phyloP scores from a whole-genome alignment of 1,284 basidiomycete genomes.

The Sparassis latifolia region DNA sequence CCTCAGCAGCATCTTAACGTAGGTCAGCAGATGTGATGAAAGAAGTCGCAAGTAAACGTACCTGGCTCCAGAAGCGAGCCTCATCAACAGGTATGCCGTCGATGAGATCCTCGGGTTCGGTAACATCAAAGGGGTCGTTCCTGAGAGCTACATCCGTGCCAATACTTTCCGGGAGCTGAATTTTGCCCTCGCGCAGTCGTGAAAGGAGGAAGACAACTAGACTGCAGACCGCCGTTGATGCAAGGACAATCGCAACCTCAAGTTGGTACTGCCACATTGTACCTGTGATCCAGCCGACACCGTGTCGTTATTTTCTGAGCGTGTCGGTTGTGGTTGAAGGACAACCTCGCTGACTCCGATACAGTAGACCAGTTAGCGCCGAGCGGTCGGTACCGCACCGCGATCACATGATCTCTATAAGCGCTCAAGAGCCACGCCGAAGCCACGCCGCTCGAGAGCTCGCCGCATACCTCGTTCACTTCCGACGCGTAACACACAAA shows the following conservation, averaged over 20 bases:
- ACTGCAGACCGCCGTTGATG: slow-evolving; percentile 40
- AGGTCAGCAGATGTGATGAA: slow-evolving; percentile 3
- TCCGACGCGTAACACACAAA: too few species aligned
- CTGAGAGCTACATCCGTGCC: slow-evolving; percentile 29
- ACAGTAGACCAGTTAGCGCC: too few species aligned
- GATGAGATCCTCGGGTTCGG: slow-evolving; percentile 58
- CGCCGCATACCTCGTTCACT: too few species aligned
- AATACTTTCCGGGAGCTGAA: slow-evolving; percentile 45
- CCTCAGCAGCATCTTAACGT: slow-evolving; percentile 43
- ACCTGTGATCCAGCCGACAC: too few species aligned
- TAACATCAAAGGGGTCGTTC: slow-evolving; percentile 74
- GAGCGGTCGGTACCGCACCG: too few species aligned
- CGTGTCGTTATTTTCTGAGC: too few species aligned
- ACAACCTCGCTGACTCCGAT: too few species aligned
- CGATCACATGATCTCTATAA: too few species aligned
- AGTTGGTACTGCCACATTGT: slow-evolving; percentile 55
- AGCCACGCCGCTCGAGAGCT: too few species aligned
- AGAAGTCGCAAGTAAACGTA: slow-evolving; percentile 18
- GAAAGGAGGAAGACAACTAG: slow-evolving; percentile 33
- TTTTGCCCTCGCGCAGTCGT: slow-evolving; percentile 38
- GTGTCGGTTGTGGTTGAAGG: too few species aligned
- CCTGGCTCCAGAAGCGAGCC: slow-evolving; percentile 60
- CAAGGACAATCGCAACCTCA: slow-evolving; percentile 43
- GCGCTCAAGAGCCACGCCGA: too few species aligned
- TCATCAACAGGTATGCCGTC: slow-evolving; percentile 76